phyloP scores from a whole-genome alignment of 371 early-diverging fungal genomes.

The Sanchytrium tribonematis region DNA sequence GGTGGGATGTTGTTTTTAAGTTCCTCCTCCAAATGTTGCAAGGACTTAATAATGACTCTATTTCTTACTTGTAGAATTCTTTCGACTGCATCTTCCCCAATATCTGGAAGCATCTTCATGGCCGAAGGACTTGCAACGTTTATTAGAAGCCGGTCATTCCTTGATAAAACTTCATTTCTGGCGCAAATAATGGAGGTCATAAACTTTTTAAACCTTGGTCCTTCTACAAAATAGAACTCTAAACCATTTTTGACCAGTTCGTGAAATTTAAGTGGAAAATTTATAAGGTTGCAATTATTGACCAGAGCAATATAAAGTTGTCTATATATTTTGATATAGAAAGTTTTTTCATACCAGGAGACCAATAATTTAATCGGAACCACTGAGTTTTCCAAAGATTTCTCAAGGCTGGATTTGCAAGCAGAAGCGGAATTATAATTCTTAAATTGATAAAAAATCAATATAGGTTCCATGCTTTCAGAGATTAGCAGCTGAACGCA shows the following conservation, averaged over 20 bases:
- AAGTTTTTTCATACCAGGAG: neutral
- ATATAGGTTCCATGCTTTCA: neutral
- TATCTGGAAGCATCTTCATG: neutral
- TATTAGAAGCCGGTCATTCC: neutral
- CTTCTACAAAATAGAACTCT: neutral
- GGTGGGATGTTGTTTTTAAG: no score
- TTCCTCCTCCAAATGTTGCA: neutral
- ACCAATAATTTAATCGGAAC: neutral
- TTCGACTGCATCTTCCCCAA: neutral
- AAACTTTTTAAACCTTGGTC: neutral
- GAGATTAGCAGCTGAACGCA: neutral
- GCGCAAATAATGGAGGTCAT: neutral
- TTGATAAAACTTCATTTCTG: neutral
- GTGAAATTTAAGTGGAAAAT: neutral
- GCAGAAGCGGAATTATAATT: no score
- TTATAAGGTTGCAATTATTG: neutral
- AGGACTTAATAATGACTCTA: neutral
- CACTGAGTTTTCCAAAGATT: neutral
- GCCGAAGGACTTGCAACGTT: neutral
- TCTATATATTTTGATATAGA: neutral
- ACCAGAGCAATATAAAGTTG: neutral
- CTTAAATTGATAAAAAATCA: neutral
- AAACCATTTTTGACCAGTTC: neutral
- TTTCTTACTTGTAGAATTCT: neutral
- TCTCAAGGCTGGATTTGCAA: no score